These are phyloP conservation scores for Takashimella tepidaria DNA, from an alignment of 1,284 basidiomycete genomes.

Conservation along the genomic window DNA sequence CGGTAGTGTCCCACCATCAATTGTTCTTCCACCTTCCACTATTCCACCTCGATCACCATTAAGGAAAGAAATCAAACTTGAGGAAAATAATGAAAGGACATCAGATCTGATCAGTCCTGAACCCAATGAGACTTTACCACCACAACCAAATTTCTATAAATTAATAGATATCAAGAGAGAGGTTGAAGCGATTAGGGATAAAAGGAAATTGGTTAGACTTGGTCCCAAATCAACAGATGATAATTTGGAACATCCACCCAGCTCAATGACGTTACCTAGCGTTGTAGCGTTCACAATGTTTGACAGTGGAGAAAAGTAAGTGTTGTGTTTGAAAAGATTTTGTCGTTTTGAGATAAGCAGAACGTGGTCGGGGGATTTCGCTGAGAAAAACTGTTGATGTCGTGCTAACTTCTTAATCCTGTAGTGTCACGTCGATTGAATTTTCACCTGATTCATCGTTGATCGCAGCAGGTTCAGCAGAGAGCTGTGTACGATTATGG, in stretches of 20 bases:
- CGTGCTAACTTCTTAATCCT: too few relatives aligned
- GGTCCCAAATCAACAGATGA: conserved; percentile 54
- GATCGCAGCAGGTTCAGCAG: conserved; percentile 94
- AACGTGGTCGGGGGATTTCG: not conserved
- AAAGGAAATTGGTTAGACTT: conserved; percentile 78
- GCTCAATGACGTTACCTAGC: conserved; percentile 59
- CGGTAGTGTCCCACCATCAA: not conserved
- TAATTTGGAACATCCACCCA: conserved; percentile 3
- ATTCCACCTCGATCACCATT: too few relatives aligned
- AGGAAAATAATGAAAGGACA: conserved; percentile 24
- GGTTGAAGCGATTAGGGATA: conserved; percentile 83
- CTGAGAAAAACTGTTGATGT: too few relatives aligned
- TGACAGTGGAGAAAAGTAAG: conserved; percentile 83
- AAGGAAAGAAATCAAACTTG: conserved; percentile 30
- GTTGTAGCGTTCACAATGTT: conserved; percentile 90
- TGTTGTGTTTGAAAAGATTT: conserved; percentile 13
- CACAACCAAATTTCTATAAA: conserved; percentile 57
- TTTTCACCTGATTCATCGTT: conserved; percentile 89
- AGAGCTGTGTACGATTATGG: conserved; percentile 95
- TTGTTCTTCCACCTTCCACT: too few relatives aligned
- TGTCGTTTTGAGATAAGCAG: not conserved
- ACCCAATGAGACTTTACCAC: conserved; percentile 35
- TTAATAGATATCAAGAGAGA: conserved; percentile 86
- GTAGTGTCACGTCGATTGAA: conserved; percentile 74
- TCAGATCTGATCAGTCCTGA: conserved; percentile 33